Base-by-base conservation (phyloP, 2,329 filamentous ascomycete genomes). In the Penicillium sp. region DNA sequence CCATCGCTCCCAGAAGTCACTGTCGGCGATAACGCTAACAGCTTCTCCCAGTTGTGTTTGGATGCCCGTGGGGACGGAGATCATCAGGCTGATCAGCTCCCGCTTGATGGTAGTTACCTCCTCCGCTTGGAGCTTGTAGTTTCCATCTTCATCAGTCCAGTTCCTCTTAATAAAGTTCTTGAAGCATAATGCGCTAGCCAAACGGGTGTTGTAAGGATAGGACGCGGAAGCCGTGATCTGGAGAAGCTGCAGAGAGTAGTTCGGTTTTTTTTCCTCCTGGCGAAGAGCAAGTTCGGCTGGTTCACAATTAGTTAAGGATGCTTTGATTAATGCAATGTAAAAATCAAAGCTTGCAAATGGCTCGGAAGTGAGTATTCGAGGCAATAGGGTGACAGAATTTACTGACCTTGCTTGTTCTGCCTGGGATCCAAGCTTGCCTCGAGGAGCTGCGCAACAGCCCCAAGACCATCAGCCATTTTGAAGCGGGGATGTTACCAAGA, bases 161-260 rank as follows among this genome's bases (percentile, higher is more conserved):
- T 89, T 93, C 66, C 86, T 82, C 70, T 87, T 86, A 65, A 98
- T 89, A 70, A 95, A 95, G 75, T 98, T 98, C 74, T 98, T 98
- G 80, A 98, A 98, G 74, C 87, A 93, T 53, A 98, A 78, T 24
- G 93, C 88, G 62, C 87, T 88, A 6, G 91, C 82, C 35, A 98
- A 82, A 55, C 93, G 84, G 53, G 87, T 93, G 62, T 87, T 91
- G 57, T 77, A 72, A 35, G 88, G 83, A 55, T 85, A 80, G 37
- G 79, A 75, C 49, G 83, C 80, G 58, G 85, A 82, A 56, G 87
- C 88, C 62, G 95, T 88, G 65, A 97, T 94, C 62, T 91, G 89
- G 45, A 98, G 85, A 48, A 98, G 82, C 48, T 79, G 78, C 44
- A 97, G 78, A 15, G 91, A 94, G 75, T 95, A 98, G 63, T 86